phyloP scores from a whole-genome alignment of 1,284 basidiomycete genomes.

The Sanghuangporus weigelae region DNA sequence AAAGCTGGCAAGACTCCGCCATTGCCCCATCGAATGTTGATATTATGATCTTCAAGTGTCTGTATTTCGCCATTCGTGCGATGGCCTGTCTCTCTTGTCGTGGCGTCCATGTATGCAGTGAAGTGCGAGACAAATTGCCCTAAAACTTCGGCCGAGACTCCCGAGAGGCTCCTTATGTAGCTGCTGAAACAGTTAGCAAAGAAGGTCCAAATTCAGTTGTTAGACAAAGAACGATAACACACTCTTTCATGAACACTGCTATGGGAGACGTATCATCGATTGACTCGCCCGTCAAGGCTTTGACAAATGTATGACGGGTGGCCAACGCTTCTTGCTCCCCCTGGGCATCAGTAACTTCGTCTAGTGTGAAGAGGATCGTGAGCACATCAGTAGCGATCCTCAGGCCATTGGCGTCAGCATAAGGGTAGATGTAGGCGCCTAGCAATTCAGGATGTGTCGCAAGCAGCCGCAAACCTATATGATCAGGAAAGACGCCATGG shows the following conservation, averaged over 20 bases:
- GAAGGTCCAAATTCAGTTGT: neutral
- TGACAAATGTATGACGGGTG: slow-evolving; percentile 42
- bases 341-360: slow-evolving; percentile 67
- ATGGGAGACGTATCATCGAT: slow-evolving; percentile 46
- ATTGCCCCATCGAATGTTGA: slow-evolving; percentile 34
- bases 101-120: slow-evolving; percentile 31
- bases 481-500: slow-evolving; percentile 47
- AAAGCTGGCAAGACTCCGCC: slow-evolving; percentile 36
- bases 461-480: slow-evolving; percentile 50
- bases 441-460: slow-evolving; percentile 57
- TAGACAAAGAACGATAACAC: neutral
- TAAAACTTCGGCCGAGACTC: neutral
- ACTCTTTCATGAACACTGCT: slow-evolving; percentile 1
- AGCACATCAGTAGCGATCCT: slow-evolving; percentile 59
- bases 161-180: slow-evolving; percentile 3
- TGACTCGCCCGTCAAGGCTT: slow-evolving; percentile 44
- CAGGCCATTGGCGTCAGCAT: slow-evolving; percentile 51
- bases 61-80: slow-evolving; percentile 30
- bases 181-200: neutral
- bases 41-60: slow-evolving; percentile 28
- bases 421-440: slow-evolving; percentile 56
- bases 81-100: slow-evolving; percentile 32
- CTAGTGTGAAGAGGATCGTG: slow-evolving; percentile 61
- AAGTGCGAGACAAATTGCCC: slow-evolving; percentile 32
- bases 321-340: slow-evolving; percentile 42